Conservation (phyloP, 1,284 basidiomycete species). For the Cryptococcus sp. region DNA sequence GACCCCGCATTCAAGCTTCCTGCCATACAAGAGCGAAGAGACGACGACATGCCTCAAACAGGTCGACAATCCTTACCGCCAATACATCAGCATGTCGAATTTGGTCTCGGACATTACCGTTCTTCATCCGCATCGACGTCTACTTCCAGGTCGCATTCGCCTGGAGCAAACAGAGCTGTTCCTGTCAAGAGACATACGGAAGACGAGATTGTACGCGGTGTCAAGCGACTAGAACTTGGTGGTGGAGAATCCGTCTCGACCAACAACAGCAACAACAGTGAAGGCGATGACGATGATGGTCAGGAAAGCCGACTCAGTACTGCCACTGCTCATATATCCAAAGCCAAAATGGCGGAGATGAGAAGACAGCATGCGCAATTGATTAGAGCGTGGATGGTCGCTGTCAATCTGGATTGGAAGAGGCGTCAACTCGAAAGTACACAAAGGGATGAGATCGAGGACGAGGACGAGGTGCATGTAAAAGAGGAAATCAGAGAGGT, state of each 20-base stretch:
- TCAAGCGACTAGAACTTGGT: conserved; percentile 49
- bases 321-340: background rate
- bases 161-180: conserved; percentile 3
- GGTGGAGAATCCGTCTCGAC: conserved; percentile 15
- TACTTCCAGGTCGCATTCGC: conserved; percentile 9
- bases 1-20: conserved; percentile 19
- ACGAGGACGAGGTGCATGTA: background rate
- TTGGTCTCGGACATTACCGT: conserved; percentile 12
- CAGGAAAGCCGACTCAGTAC: background rate
- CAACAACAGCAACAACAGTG: background rate
- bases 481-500: too few relatives aligned
- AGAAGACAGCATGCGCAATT: conserved; percentile 41
- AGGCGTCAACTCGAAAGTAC: conserved; percentile 26
- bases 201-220: conserved; percentile 45
- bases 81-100: conserved; percentile 4
- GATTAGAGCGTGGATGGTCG: conserved; percentile 48
- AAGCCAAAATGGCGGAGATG: conserved; percentile 18
- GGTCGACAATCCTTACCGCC: conserved; percentile 9
- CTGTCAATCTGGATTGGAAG: conserved; percentile 47
- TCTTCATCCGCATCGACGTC: conserved; percentile 10
- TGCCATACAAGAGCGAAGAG: conserved; percentile 8
- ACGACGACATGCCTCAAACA: background rate
- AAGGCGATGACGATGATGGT: background rate
- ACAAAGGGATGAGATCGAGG: conserved; percentile 1
- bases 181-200: conserved; percentile 50